A percentile compares a stretch with the other conserved stretches of the same genome.
Evolutionary conservation across 192 early-diverging fungal species (phyloP).

Genomic region (Oehlia diaphana): DNA sequence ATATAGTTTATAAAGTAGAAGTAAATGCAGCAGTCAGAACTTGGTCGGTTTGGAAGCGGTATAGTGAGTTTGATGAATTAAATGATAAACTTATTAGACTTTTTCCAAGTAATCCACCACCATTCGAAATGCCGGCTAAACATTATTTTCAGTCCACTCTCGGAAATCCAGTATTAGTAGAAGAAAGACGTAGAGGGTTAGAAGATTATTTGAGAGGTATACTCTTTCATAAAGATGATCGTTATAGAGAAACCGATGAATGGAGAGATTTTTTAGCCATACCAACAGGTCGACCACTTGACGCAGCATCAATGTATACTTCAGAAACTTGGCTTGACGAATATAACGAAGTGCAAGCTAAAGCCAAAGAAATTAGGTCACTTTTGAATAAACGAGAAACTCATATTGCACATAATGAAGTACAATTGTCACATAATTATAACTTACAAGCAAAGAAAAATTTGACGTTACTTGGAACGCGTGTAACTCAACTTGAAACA

Average conservation of each 20-base stretch:
- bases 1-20: slow-evolving; percentile 72
- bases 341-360: slow-evolving; percentile 58
- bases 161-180: slow-evolving; percentile 61
- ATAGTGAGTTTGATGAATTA: slow-evolving; percentile 80
- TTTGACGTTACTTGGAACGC: slow-evolving; percentile 48
- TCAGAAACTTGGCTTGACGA: slow-evolving; percentile 84
- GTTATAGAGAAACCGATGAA: slow-evolving; percentile 66
- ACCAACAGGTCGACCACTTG: slow-evolving; percentile 52
- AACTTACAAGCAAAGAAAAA: slow-evolving; percentile 76
- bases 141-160: slow-evolving; percentile 63
- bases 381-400: slow-evolving; percentile 72
- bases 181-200: slow-evolving; percentile 73
- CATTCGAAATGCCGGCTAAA: slow-evolving; percentile 71
- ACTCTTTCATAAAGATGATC: slow-evolving; percentile 65
- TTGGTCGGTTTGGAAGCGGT: slow-evolving; percentile 87
- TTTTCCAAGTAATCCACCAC: slow-evolving; percentile 66
- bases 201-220: slow-evolving; percentile 81
- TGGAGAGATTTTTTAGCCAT: slow-evolving; percentile 80
- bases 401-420: slow-evolving; percentile 71
- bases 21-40: slow-evolving; percentile 76
- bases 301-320: slow-evolving; percentile 49
- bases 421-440: slow-evolving; percentile 75
- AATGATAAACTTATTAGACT: slow-evolving; percentile 59
- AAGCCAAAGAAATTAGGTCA: slow-evolving; percentile 71
- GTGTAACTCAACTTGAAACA: slow-evolving; percentile 55